Evolutionary conservation across 78 protist genomes (phyloP).

Genomic region (Speleostelium caveatum): DNA sequence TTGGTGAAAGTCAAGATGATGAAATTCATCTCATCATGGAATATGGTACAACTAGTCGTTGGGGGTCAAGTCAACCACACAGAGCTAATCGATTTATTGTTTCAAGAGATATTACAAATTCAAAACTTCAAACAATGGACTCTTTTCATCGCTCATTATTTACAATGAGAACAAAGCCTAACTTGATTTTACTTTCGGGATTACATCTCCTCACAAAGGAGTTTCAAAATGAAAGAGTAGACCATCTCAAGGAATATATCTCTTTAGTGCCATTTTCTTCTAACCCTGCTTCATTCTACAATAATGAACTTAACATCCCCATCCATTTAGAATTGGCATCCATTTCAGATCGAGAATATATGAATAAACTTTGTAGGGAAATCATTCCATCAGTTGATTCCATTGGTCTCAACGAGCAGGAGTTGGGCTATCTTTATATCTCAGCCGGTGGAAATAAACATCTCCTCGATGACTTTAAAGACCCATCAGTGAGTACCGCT

Average conservation of each 20-base stretch:
- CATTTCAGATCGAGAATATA: background rate
- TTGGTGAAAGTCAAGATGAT: constrained; percentile 23
- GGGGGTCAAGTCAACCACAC: constrained; percentile 7
- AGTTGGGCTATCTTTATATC: constrained; percentile 55
- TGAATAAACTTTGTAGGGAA: background rate
- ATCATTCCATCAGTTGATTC: constrained; percentile 63
- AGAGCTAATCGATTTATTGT: constrained; percentile 73
- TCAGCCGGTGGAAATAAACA: constrained; percentile 50
- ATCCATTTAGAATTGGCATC: constrained; percentile 80
- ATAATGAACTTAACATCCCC: constrained; percentile 17
- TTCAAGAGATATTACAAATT: constrained; percentile 56
- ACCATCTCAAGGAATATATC: constrained; percentile 2
- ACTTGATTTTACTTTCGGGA: constrained; percentile 17
- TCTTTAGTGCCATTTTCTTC: background rate
- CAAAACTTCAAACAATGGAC: constrained; percentile 32
- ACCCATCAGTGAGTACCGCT: constrained; percentile 24
- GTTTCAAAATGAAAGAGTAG: constrained; percentile 5
- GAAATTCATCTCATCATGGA: constrained; percentile 77
- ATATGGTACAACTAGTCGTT: constrained; percentile 14
- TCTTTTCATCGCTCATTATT: background rate
- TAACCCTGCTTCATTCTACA: background rate
- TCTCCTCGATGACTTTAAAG: constrained; percentile 42
- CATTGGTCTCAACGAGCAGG: constrained; percentile 76
- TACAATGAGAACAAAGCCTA: background rate
- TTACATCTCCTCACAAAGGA: constrained; percentile 22